These are phyloP conservation scores for Zoysia pacifica DNA, from an alignment of 176 grass and related monocot species.

Conservation along the genomic window DNA sequence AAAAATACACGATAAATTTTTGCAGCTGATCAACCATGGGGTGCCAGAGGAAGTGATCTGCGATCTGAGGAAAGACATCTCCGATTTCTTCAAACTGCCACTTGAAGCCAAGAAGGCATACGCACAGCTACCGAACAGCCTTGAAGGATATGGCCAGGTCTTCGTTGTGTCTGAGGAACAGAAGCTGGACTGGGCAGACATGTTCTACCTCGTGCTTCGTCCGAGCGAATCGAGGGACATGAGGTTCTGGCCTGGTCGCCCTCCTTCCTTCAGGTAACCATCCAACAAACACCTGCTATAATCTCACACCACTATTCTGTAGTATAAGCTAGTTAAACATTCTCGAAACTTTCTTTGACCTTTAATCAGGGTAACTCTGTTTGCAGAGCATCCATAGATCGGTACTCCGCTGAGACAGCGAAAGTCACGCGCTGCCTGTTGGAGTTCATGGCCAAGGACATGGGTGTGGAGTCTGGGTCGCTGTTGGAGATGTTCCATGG, in stretches of 20 bases:
- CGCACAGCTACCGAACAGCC: background rate
- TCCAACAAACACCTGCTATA: background rate
- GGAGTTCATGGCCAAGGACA: constrained; percentile 45
- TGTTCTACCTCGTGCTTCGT: constrained; percentile 19
- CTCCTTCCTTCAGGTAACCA: constrained; percentile 33
- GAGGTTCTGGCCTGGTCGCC: constrained; percentile 42
- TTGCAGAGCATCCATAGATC: constrained; percentile 47
- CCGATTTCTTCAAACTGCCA: constrained; percentile 45
- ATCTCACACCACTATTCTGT: too few species aligned
- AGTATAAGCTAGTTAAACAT: too few species aligned
- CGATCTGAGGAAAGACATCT: constrained; percentile 27
- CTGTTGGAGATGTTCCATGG: constrained; percentile 37
- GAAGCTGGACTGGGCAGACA: constrained; percentile 53
- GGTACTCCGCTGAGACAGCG: constrained; percentile 49
- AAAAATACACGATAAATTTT: background rate
- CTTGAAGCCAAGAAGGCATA: constrained; percentile 35
- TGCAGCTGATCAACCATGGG: constrained; percentile 53
- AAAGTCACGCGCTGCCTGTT: constrained; percentile 42
- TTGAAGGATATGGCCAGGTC: constrained; percentile 45
- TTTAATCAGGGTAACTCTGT: background rate
- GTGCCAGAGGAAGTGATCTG: constrained; percentile 44
- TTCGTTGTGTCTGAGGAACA: constrained; percentile 46
- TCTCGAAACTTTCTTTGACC: background rate
- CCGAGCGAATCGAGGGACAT: constrained; percentile 35
- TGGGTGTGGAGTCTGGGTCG: constrained; percentile 38